A percentile compares a stretch with the other conserved stretches of the same genome.
These are phyloP conservation scores for Glycine soja DNA, from an alignment of 306 rosid species.

Conservation along the genomic window DNA sequence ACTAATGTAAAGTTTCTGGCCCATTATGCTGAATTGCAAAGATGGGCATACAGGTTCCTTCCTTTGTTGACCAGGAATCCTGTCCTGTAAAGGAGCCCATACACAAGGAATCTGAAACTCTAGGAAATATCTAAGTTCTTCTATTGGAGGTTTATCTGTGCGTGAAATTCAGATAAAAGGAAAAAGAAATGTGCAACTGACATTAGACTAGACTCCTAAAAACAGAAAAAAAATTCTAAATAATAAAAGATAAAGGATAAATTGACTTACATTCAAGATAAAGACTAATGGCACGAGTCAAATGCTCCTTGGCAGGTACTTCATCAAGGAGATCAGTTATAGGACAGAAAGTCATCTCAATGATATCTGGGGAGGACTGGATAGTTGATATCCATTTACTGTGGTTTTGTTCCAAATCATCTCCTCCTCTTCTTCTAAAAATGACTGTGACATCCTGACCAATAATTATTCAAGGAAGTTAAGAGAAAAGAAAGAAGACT, in stretches of 20 bases:
- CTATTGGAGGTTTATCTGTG: slow-evolving; percentile 93
- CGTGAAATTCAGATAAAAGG: slow-evolving; percentile 19
- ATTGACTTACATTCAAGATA: slow-evolving; percentile 83
- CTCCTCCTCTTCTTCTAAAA: slow-evolving; percentile 93
- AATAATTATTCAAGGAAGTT: slow-evolving; percentile 44
- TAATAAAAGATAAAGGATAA: slow-evolving; percentile 28
- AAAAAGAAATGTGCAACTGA: slow-evolving; percentile 12
- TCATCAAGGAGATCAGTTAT: slow-evolving; percentile 75
- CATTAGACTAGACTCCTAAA: slow-evolving; percentile 29
- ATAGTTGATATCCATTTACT: slow-evolving; percentile 69
- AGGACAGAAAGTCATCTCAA: slow-evolving; percentile 77
- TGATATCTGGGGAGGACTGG: slow-evolving; percentile 72
- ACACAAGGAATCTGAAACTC: slow-evolving; percentile 89
- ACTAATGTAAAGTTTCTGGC: slow-evolving; percentile 89
- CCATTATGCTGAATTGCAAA: slow-evolving; percentile 96
- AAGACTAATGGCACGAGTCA: slow-evolving; percentile 74
- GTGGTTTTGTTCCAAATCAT: slow-evolving; percentile 86
- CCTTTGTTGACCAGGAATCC: slow-evolving; percentile 79
- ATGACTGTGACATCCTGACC: slow-evolving; percentile 80
- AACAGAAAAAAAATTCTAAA: slow-evolving; percentile 10
- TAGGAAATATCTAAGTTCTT: slow-evolving; percentile 89
- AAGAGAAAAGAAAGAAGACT: slow-evolving; percentile 33
- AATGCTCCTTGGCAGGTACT: slow-evolving; percentile 66
- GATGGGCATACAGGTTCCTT: slow-evolving; percentile 98
- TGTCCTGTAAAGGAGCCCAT: slow-evolving; percentile 84